Conservation (phyloP, 1,284 basidiomycete genomes). For the Hemileia vastatrix region DNA sequence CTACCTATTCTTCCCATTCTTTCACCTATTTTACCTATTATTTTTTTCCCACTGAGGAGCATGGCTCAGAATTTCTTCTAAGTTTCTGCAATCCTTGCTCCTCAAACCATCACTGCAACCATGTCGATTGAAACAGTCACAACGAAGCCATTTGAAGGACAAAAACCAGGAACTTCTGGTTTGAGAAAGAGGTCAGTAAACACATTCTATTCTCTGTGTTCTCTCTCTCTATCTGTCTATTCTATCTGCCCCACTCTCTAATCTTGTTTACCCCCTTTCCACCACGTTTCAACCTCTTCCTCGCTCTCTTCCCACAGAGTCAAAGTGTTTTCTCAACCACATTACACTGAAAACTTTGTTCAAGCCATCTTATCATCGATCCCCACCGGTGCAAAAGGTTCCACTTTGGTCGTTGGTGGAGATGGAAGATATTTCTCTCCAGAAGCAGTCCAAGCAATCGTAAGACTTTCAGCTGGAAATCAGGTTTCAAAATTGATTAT, state of each 20-base stretch:
- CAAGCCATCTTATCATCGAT: constrained; percentile 90
- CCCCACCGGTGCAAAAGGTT: constrained; percentile 56
- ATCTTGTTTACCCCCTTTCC: not conserved
- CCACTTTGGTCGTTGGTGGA: constrained; percentile 88
- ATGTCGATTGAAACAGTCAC: constrained; percentile 27
- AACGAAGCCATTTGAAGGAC: constrained; percentile 73
- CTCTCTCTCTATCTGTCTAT: constrained; percentile 2
- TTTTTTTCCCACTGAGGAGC: too few relatives aligned
- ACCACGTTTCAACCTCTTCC: not conserved
- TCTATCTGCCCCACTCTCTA: not conserved
- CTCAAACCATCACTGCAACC: too few relatives aligned
- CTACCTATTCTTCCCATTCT: too few relatives aligned
- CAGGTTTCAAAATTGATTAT: constrained; percentile 79
- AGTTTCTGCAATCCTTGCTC: too few relatives aligned
- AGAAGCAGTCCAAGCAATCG: constrained; percentile 80
- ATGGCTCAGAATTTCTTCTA: too few relatives aligned
- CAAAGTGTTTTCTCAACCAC: constrained; percentile 49
- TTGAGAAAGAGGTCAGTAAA: constrained; percentile 69
- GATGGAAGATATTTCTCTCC: constrained; percentile 90
- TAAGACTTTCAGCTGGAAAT: constrained; percentile 83
- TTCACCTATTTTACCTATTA: too few relatives aligned
- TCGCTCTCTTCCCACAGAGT: not conserved
- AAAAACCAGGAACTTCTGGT: constrained; percentile 90
- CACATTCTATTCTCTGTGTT: not conserved
- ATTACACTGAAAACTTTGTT: constrained; percentile 98